Evolutionary conservation across 305 asterid genomes (phyloP), one percentile per base, ranked within the genome.

Genomic region (Fraxinus xanthoxyloides): DNA sequence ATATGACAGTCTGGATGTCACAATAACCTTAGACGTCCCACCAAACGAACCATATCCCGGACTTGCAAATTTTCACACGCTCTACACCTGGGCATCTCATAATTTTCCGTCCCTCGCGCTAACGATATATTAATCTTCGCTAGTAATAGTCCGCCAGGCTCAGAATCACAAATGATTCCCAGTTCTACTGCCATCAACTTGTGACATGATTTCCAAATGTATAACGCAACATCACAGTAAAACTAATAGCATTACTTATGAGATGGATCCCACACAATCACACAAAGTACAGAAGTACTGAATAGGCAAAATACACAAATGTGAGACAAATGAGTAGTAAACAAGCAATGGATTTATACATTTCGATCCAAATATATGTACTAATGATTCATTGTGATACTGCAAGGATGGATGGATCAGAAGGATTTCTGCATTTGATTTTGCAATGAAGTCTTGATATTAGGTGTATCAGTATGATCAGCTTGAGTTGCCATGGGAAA

Each of bases 341-440:
- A 81, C 83, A 65, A 77, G 79, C 75, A 65, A 77, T 43, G 77
- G 76, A 63, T 30, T 87, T 77, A 77, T 84, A 82, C 90, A 87
- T 80, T 69, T 65, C 56, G 23, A 77, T 76, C 56, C 82, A 38
- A 24, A 46, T 73, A 36, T 74, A 48, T 15, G 19, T 48, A 48
- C 59, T 15, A 4, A 43, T 15, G 70, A 78, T 63, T 75, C 77
- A 51, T 82, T 76, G 34, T 28, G 74, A 3, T 23, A 40, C 30
- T 73, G 54, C 26, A 17, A 43, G 7, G 70, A 61, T 13, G 21
- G 74, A 28, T 67, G 78, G 75, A 21, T 69, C 46, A 56, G 67
- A 70, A 83, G n/a, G 78, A 46, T 74, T 65, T 80, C 83, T 77
- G 85, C 86, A 80, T 76, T 85, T 89, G 82, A 86, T 86, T 85